Percentiles rank a stretch among this genome's conserved stretches.
phyloP scores from a whole-genome alignment of 208 protist genomes.

The Plasmodiophora brassicae region DNA sequence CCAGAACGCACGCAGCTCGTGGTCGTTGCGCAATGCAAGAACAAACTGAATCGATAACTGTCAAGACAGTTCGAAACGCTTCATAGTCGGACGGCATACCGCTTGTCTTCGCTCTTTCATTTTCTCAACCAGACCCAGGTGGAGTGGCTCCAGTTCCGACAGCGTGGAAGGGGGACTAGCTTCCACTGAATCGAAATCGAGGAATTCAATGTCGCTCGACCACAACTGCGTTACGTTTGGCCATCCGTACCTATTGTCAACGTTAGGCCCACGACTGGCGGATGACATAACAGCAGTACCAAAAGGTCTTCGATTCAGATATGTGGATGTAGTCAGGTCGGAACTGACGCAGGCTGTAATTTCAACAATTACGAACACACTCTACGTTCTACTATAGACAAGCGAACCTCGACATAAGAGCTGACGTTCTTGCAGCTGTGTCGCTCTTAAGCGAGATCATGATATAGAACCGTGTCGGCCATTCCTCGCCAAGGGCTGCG shows the following conservation, averaged over 20 bases:
- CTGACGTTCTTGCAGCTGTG: neutral
- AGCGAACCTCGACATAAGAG: conserved; percentile 11
- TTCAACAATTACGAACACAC: no score
- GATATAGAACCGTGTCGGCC: neutral
- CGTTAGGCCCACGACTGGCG: neutral
- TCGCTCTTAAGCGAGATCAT: neutral
- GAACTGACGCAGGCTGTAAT: neutral
- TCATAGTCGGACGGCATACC: neutral
- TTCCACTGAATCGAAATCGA: neutral
- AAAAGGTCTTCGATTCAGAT: conserved; percentile 22
- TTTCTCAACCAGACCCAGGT: neutral
- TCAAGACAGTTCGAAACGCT: neutral
- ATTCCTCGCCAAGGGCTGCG: neutral
- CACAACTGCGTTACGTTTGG: neutral
- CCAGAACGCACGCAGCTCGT: neutral
- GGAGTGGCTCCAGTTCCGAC: neutral
- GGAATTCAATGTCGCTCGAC: neutral
- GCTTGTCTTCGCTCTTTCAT: neutral
- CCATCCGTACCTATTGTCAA: conserved; percentile 1
- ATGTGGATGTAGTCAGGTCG: conserved; percentile 20
- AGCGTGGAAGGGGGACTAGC: neutral
- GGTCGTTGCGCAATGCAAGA: neutral
- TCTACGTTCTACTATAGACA: no score
- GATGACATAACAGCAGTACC: conserved; percentile 5
- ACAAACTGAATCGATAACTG: neutral